Percentiles rank a stretch among this genome's conserved stretches.
These are phyloP conservation scores for Knufia fluminis DNA, from an alignment of 2,329 filamentous ascomycete genomes.

Conservation along the genomic window DNA sequence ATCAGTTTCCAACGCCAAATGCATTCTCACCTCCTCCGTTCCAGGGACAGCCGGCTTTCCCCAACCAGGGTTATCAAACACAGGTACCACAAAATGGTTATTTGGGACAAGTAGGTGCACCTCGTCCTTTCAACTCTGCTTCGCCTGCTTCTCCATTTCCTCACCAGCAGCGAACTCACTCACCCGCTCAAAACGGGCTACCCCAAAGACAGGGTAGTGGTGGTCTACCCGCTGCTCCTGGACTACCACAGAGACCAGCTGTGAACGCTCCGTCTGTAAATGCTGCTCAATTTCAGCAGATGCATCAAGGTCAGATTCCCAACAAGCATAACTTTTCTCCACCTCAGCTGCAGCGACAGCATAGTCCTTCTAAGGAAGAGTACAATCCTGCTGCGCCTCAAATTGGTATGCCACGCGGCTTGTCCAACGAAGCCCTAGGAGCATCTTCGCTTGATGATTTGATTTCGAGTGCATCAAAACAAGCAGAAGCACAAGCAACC, in stretches of 20 bases:
- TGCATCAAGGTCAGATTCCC: slow-evolving; percentile 44
- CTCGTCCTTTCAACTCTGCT: slow-evolving; percentile 32
- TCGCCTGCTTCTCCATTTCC: slow-evolving; percentile 34
- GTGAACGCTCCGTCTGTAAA: slow-evolving; percentile 47
- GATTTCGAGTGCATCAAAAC: slow-evolving; percentile 40
- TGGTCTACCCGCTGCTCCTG: slow-evolving; percentile 46
- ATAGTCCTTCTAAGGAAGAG: slow-evolving; percentile 4
- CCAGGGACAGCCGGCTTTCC: slow-evolving; percentile 27
- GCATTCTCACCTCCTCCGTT: slow-evolving; percentile 25
- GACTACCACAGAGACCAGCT: slow-evolving; percentile 52
- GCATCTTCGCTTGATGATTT: slow-evolving; percentile 43
- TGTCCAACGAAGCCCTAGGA: slow-evolving; percentile 27
- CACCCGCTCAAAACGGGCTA: slow-evolving; percentile 20
- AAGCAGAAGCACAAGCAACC: slow-evolving; percentile 30
- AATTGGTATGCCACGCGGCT: slow-evolving; percentile 6
- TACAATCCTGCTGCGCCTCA: slow-evolving; percentile 8
- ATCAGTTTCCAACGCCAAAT: slow-evolving; percentile 24
- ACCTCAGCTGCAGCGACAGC: slow-evolving; percentile 7
- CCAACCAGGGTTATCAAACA: slow-evolving; percentile 28
- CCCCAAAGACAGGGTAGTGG: slow-evolving; percentile 45
- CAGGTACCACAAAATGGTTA: slow-evolving; percentile 28
- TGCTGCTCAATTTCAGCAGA: slow-evolving; percentile 46
- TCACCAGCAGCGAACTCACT: slow-evolving; percentile 31
- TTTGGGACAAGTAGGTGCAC: slow-evolving; percentile 25
- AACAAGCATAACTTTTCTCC: slow-evolving; percentile 26